Percentiles rank a stretch among this genome's conserved stretches.
phyloP scores from a whole-genome alignment of 805 yeast species.

The Candida pseudofarinosa region DNA sequence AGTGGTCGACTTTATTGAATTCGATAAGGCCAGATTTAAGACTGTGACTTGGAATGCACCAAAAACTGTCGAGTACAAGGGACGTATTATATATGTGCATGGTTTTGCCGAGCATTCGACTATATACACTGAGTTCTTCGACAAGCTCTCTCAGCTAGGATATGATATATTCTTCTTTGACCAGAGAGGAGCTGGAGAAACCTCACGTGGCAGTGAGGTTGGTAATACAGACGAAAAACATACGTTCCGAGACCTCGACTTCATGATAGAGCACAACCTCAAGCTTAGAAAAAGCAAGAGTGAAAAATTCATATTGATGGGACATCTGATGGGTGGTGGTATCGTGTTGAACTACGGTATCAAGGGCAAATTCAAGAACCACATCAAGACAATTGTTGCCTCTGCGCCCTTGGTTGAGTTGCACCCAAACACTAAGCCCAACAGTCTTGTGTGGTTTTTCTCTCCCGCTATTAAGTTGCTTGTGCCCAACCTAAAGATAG shows the following conservation, averaged over 20 bases:
- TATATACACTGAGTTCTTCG: constrained; percentile 50
- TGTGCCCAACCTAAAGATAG: constrained; percentile 49
- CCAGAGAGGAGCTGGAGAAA: constrained; percentile 73
- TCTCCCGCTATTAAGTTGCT: constrained; percentile 36
- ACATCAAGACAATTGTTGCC: constrained; percentile 44
- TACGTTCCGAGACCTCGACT: constrained; percentile 57
- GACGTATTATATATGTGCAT: constrained; percentile 59
- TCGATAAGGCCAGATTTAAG: constrained; percentile 37
- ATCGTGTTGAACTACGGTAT: constrained; percentile 60
- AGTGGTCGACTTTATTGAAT: constrained; percentile 22
- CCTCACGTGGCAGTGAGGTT: constrained; percentile 48
- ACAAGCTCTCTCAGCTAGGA: constrained; percentile 48
- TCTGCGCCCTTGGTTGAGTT: constrained; percentile 59
- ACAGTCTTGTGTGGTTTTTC: constrained; percentile 32
- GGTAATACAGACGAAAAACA: constrained; percentile 58
- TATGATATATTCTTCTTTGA: constrained; percentile 67
- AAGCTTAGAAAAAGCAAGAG: constrained; percentile 25
- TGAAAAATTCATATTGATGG: constrained; percentile 50
- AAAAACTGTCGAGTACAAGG: constrained; percentile 33
- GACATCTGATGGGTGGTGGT: constrained; percentile 85
- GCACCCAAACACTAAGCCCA: constrained; percentile 60
- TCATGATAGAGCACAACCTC: constrained; percentile 45
- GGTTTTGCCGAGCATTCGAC: constrained; percentile 64
- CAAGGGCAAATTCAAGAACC: constrained; percentile 46
- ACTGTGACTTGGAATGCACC: constrained; percentile 42